Percentiles rank a stretch among this genome's conserved stretches.
Evolutionary conservation across 2,329 filamentous ascomycete genomes (phyloP).

Genomic region (Zymoseptoria passerinii): DNA sequence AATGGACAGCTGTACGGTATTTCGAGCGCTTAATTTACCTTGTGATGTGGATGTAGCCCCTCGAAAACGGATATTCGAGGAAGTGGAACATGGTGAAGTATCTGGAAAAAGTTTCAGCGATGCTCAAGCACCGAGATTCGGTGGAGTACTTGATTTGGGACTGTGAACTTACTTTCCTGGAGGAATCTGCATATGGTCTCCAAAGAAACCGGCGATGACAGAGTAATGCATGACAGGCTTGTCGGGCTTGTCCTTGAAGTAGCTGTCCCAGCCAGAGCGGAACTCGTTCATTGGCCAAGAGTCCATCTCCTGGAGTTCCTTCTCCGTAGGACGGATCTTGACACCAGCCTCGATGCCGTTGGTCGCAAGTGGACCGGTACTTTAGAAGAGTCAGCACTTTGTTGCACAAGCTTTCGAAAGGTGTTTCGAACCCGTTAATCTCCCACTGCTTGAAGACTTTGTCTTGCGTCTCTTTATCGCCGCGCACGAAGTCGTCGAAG

Average conservation of each 20-base stretch:
- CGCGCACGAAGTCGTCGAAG: conserved; percentile 72
- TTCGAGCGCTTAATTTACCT: conserved; percentile 25
- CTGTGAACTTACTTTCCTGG: conserved; percentile 52
- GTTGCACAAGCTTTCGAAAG: not conserved
- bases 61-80: conserved; percentile 68
- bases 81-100: conserved; percentile 83
- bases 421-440: conserved; percentile 45
- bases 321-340: conserved; percentile 62
- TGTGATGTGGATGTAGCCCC: conserved; percentile 61
- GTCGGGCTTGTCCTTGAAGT: conserved; percentile 77
- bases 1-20: too few relatives aligned
- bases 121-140: too few relatives aligned
- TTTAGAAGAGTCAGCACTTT: not conserved
- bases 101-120: not conserved
- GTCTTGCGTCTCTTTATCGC: conserved; percentile 65
- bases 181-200: conserved; percentile 53
- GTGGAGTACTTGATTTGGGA: too few relatives aligned
- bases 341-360: conserved; percentile 75
- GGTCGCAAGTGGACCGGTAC: conserved; percentile 67
- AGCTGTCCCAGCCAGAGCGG: conserved; percentile 65
- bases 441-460: conserved; percentile 70
- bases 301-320: conserved; percentile 61
- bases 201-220: conserved; percentile 57
- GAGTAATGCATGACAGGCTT: conserved; percentile 84
- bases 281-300: conserved; percentile 69